These are phyloP conservation scores for Cyclostephanos tholiformis DNA, from an alignment of 108 stramenopile species.

Conservation along the genomic window DNA sequence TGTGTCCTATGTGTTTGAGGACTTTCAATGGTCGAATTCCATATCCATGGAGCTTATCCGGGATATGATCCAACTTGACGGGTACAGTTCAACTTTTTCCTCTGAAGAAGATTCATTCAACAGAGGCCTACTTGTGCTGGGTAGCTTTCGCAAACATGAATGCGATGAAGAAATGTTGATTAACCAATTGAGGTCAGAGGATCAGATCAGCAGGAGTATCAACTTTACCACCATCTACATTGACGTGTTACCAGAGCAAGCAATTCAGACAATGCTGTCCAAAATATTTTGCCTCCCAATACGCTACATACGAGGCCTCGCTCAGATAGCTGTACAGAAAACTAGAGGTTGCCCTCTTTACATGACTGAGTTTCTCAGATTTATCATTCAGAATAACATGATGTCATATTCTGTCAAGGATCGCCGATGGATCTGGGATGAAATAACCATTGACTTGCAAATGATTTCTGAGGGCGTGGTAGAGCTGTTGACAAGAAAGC, in stretches of 20 bases:
- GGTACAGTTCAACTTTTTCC: slow-evolving; percentile 1
- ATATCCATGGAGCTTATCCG: neutral
- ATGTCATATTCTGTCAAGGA: slow-evolving; percentile 14
- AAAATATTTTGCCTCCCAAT: neutral
- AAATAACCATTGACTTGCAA: slow-evolving; percentile 3
- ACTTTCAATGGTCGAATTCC: slow-evolving; percentile 9
- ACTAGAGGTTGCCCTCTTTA: neutral
- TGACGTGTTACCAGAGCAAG: neutral
- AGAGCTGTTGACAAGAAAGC: slow-evolving; percentile 2
- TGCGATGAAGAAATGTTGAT: neutral
- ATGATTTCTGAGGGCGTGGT: slow-evolving; percentile 12
- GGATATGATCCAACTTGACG: neutral
- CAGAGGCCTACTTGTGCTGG: neutral
- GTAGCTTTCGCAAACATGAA: neutral
- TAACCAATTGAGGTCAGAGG: neutral
- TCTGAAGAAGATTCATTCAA: neutral
- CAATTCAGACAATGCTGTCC: neutral
- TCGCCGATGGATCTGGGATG: slow-evolving; percentile 20
- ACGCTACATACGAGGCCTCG: slow-evolving; percentile 2
- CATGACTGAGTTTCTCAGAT: slow-evolving; percentile 11
- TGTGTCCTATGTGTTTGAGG: slow-evolving; percentile 6
- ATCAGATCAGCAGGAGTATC: neutral
- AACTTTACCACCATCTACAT: slow-evolving; percentile 1
- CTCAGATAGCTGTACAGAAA: slow-evolving; percentile 6
- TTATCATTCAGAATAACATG: neutral